Conservation (phyloP, 331 rosid species). For the Prunus yedoensis region DNA sequence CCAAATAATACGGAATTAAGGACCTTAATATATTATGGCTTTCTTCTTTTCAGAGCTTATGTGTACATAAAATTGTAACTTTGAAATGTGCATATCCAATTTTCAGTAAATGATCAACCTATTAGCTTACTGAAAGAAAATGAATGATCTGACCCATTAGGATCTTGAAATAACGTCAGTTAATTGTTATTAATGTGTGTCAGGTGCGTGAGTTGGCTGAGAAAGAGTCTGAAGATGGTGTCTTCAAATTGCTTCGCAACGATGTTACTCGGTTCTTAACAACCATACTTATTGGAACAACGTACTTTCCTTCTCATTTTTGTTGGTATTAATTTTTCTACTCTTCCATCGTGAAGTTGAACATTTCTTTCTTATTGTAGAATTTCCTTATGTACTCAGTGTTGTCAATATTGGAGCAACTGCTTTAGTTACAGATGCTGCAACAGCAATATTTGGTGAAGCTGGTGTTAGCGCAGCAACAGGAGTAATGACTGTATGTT, state of each 20-base stretch:
- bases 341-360: constrained; percentile 21
- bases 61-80: not conserved
- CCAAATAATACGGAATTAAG: not conserved
- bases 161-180: not conserved
- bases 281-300: constrained; percentile 98
- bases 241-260: constrained; percentile 84
- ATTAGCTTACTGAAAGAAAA: not conserved
- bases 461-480: too few relatives aligned
- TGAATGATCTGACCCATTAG: not conserved
- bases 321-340: constrained; percentile 16
- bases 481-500: too few relatives aligned
- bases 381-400: constrained; percentile 50
- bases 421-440: too few relatives aligned
- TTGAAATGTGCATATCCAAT: not conserved
- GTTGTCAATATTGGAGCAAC: too few relatives aligned
- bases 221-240: constrained; percentile 92
- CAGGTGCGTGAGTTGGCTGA: constrained; percentile 98
- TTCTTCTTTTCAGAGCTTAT: not conserved
- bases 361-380: constrained; percentile 46
- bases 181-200: constrained; percentile 22
- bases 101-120: not conserved
- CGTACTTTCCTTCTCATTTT: constrained; percentile 52
- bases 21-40: not conserved
- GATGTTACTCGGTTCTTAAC: constrained; percentile 97
- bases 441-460: too few relatives aligned